Conservation (phyloP, 2,329 filamentous ascomycete genomes). For the Hymenoscyphus infarciens region DNA sequence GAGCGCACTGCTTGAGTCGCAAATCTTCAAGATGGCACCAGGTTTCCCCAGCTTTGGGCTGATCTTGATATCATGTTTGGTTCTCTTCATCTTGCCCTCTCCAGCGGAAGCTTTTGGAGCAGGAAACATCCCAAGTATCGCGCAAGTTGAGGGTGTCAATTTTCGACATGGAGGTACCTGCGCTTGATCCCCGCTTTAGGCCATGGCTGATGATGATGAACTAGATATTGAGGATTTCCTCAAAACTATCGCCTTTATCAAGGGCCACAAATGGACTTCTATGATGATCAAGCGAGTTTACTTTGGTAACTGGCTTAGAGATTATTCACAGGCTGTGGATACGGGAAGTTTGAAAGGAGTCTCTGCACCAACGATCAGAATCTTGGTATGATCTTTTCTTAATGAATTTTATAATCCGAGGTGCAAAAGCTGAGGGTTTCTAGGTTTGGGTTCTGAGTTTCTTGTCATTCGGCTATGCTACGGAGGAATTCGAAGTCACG, state of each 20-base stretch:
- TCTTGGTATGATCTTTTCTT: constrained; percentile 50
- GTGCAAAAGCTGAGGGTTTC: constrained; percentile 13
- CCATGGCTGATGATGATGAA: constrained; percentile 4
- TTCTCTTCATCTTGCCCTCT: constrained; percentile 55
- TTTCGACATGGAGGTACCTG: constrained; percentile 62
- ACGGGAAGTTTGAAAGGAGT: constrained; percentile 76
- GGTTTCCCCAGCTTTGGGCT: constrained; percentile 23
- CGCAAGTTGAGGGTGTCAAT: constrained; percentile 57
- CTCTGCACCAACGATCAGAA: constrained; percentile 72
- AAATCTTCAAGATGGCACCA: constrained; percentile 22
- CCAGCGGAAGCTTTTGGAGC: constrained; percentile 62
- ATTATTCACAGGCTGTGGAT: constrained; percentile 82
- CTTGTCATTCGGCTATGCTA: constrained; percentile 80
- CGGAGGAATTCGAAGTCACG: constrained; percentile 80
- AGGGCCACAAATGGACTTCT: constrained; percentile 80
- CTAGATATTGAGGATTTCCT: constrained; percentile 78
- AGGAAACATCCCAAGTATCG: constrained; percentile 67
- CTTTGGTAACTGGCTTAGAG: constrained; percentile 82
- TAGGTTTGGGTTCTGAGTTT: constrained; percentile 77
- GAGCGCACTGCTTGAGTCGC: not conserved
- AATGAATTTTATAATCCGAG: not conserved
- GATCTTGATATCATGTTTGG: constrained; percentile 49
- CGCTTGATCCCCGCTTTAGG: not conserved
- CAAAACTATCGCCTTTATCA: constrained; percentile 70
- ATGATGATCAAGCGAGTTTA: constrained; percentile 75